Base-by-base conservation (phyloP, 768 basidiomycete species). In the Gelatoporia subvermispora region DNA sequence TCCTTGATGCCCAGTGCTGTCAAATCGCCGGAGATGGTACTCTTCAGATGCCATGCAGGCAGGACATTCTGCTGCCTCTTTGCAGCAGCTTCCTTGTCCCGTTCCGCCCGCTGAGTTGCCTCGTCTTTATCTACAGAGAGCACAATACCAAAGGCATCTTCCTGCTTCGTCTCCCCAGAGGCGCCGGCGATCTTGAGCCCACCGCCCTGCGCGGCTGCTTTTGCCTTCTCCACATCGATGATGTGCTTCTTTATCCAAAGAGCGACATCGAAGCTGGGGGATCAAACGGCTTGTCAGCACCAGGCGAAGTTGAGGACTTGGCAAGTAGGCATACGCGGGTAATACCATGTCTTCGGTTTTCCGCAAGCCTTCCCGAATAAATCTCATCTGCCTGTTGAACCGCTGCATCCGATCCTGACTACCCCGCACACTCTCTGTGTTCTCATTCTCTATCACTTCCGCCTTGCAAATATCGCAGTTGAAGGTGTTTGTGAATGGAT, bases 351-450 rank as follows among this genome's bases (percentile, higher is more conserved):
- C 77, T 60, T 97, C 95, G 52, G 92, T 90, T 65, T 84, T 87
- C 60, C 92, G 85, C 57, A 99, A 66, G 3, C 91, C 88, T 55
- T 93, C 91, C 28, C 86, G 78, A 40, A 98, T 82, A 59, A 85
- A 87, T 25, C 85, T 78, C 75, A 94, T 94, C 65, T 93, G 89
- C 53, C 82, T 75, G 65, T 96, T 95, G 66, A 98, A 93, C 53
- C 92, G 74, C 67, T 93, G 88, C 93, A 98, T 96, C 50, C 91
- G 78, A 65, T 98, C 95, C 68, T 95, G 88, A 58, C 85, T 90
- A 9, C 89, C 90, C 50, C 72, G 72, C 5, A 88, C 85, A 50
- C 81, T 87, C 68, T 91, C 92, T 8, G 87, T 82, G 55, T 93
- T 86, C 67, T 94, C 92, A 59, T 96, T 94, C 65, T 97, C 90